Percentiles rank a stretch among this genome's conserved stretches.
phyloP scores from a whole-genome alignment of 495 filamentous ascomycete species.

The Saxispiralis lemnorum region DNA sequence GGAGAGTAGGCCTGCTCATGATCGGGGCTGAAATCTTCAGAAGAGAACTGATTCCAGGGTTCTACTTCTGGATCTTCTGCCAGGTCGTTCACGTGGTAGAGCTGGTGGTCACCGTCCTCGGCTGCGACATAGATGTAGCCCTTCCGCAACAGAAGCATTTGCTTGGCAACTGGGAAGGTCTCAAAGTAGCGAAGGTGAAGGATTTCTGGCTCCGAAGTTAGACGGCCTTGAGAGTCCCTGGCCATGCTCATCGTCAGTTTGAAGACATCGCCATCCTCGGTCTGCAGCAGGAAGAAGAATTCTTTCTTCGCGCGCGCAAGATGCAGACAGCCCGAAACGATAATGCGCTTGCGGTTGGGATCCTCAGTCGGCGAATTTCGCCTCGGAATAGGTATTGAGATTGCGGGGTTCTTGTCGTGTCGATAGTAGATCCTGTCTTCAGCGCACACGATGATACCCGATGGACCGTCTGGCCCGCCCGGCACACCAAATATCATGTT shows the following conservation, averaged over 20 bases:
- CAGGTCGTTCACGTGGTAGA: constrained; percentile 94
- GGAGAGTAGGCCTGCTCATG: constrained; percentile 48
- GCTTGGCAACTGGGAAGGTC: constrained; percentile 75
- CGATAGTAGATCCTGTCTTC: constrained; percentile 90
- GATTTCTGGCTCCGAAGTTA: constrained; percentile 59
- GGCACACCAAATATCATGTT: constrained; percentile 90
- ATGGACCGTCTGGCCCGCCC: constrained; percentile 81
- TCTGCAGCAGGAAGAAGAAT: constrained; percentile 93
- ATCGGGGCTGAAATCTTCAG: constrained; percentile 30
- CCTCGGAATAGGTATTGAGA: constrained; percentile 77
- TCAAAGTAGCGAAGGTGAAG: constrained; percentile 97
- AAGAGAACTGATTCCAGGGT: constrained; percentile 11
- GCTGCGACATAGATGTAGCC: constrained; percentile 88
- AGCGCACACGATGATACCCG: constrained; percentile 84
- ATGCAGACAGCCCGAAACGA: constrained; percentile 86
- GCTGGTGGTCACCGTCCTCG: constrained; percentile 81
- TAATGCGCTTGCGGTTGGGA: constrained; percentile 69
- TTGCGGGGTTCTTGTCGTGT: constrained; percentile 77
- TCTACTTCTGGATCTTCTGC: constrained; percentile 85
- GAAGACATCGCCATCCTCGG: constrained; percentile 92
- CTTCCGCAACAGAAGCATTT: constrained; percentile 80
- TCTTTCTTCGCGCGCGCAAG: constrained; percentile 65
- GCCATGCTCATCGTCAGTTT: constrained; percentile 87
- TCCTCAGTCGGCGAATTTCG: constrained; percentile 77
- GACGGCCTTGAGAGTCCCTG: constrained; percentile 58